Base-by-base conservation (phyloP, 306 rosid species). In the Inga oerstediana region DNA sequence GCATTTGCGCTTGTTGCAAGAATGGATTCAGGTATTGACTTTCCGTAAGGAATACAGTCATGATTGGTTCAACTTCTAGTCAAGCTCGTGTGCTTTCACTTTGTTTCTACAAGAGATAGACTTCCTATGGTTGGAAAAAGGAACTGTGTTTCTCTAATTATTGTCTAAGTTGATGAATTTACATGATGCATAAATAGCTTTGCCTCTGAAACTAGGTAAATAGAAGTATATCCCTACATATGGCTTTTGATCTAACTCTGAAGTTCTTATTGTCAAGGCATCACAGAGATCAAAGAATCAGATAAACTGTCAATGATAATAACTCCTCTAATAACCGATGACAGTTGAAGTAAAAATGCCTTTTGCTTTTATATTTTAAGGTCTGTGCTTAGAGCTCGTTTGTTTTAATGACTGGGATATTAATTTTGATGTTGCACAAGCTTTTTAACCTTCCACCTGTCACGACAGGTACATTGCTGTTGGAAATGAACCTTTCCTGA, bases 401-500 rank as follows among this genome's bases (percentile, higher is more conserved):
- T 56, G 71, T 7, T 19, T 10, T 61, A 27, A 37, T 5, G 44
- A 64, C 46, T 22, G 12, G 37, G 27, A 7, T 41, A 41, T 35
- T 30, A 44, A 49, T 79, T 17, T 82, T 37, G 46, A 72, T 82
- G 77, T 75, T 77, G 32, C 48, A 11, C n/a, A n/a, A 54, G 68
- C 52, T 58, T 58, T 81, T 79, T 30, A 69, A 74, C 77, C 56
- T 34, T 72, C 70, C 76, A 32, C 51, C 64, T 80, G 79, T 85
- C 49, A 77, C 81, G 82, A 74, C 90, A 96, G 98, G 90, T 94
- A 91, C 72, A 65, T 96, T 74, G 98, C 99, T 10, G 97, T 96
- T 30, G 98, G 99, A 85, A 96, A 96, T 75, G 99, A 96, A 81
- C 99, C 99, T 19, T 96, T 96, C 88, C 99, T 96, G 65, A 2